phyloP scores from a whole-genome alignment of 1,139 yeast genomes.

The Zygosaccharomyces pseudobailii region DNA sequence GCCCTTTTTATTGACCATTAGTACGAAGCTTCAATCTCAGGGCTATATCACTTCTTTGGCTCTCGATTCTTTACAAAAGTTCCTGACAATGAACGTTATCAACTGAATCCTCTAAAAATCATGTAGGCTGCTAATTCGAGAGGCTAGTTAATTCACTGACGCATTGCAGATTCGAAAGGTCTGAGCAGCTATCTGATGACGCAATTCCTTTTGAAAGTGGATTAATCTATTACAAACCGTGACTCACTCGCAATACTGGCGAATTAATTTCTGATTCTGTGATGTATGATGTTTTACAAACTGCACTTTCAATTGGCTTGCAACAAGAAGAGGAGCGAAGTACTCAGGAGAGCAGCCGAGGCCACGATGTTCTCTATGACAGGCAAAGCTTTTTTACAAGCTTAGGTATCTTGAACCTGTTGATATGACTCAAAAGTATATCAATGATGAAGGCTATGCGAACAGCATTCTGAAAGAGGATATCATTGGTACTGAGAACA shows the following conservation, averaged over 20 bases:
- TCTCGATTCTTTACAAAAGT: slow-evolving; percentile 65
- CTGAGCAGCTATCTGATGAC: slow-evolving; percentile 90
- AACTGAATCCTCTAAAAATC: slow-evolving; percentile 43
- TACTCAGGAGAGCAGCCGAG: slow-evolving; percentile 84
- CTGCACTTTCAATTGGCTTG: slow-evolving; percentile 91
- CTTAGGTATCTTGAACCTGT: slow-evolving; percentile 52
- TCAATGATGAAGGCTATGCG: slow-evolving; percentile 36
- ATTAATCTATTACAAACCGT: slow-evolving; percentile 68
- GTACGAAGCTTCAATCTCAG: slow-evolving; percentile 80
- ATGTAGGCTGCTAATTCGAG: slow-evolving; percentile 45
- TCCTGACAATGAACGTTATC: slow-evolving; percentile 57
- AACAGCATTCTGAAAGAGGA: slow-evolving; percentile 34
- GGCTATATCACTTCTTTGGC: slow-evolving; percentile 82
- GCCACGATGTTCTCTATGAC: slow-evolving; percentile 73
- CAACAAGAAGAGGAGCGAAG: slow-evolving; percentile 87
- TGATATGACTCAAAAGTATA: slow-evolving; percentile 30
- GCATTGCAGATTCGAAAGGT: slow-evolving; percentile 93
- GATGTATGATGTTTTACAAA: slow-evolving; percentile 83
- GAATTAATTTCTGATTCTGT: slow-evolving; percentile 70
- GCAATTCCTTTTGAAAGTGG: slow-evolving; percentile 78
- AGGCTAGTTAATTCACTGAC: slow-evolving; percentile 70
- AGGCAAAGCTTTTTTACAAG: slow-evolving; percentile 59
- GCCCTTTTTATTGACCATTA: slow-evolving; percentile 83
- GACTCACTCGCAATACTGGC: slow-evolving; percentile 60
- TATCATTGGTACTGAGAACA: slow-evolving; percentile 29